phyloP scores from a whole-genome alignment of 805 yeast species.

The Candida patagonica region DNA sequence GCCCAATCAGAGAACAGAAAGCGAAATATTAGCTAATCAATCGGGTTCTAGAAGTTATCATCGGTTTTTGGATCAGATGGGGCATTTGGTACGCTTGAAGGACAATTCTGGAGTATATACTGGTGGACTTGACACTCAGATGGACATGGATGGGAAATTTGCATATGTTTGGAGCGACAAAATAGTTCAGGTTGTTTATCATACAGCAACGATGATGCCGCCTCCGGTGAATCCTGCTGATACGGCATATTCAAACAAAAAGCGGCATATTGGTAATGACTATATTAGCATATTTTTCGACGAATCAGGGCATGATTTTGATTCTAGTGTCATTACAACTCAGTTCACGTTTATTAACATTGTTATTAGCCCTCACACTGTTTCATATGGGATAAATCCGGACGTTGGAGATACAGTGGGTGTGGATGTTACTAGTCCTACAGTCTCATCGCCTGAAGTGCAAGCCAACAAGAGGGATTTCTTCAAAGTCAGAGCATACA shows the following conservation, averaged over 20 bases:
- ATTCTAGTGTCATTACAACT: constrained; percentile 59
- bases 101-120: constrained; percentile 43
- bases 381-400: no score
- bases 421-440: background rate
- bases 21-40: constrained; percentile 52
- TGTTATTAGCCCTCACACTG: constrained; percentile 59
- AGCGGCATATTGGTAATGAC: constrained; percentile 80
- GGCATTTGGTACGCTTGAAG: constrained; percentile 49
- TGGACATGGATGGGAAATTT: constrained; percentile 64
- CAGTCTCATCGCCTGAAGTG: constrained; percentile 4
- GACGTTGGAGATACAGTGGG: background rate
- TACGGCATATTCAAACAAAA: constrained; percentile 43
- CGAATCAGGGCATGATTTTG: constrained; percentile 57
- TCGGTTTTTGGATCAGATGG: constrained; percentile 48
- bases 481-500: constrained; percentile 54
- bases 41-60: constrained; percentile 59
- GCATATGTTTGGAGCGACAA: constrained; percentile 68
- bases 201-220: constrained; percentile 79
- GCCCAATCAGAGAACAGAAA: constrained; percentile 53
- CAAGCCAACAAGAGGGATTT: constrained; percentile 10
- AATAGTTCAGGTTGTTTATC: constrained; percentile 63
- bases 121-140: constrained; percentile 72
- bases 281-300: constrained; percentile 75
- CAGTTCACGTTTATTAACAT: constrained; percentile 80
- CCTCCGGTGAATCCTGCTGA: constrained; percentile 32